These are phyloP conservation scores for Penicillium hordei DNA, from an alignment of 2,329 filamentous ascomycete genomes.

Conservation along the genomic window DNA sequence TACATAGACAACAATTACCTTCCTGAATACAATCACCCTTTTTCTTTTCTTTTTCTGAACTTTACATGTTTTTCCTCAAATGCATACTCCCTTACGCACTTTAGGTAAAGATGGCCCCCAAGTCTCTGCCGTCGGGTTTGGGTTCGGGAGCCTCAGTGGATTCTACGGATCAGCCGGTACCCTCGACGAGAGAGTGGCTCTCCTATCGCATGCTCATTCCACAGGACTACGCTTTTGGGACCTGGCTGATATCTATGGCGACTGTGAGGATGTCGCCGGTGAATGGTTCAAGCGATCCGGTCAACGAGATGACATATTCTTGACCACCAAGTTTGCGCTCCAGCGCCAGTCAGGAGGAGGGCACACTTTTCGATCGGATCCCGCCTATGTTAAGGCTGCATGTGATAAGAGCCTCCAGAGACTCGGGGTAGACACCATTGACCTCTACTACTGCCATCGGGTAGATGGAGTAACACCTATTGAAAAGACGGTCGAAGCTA, in stretches of 20 bases:
- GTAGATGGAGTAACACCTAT: slow-evolving; percentile 46
- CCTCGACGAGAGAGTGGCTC: slow-evolving; percentile 9
- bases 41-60: not conserved
- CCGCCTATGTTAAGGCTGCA: slow-evolving; percentile 38
- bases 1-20: too few species aligned
- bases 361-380: slow-evolving; percentile 33
- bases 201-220: slow-evolving; percentile 30
- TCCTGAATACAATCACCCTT: not conserved
- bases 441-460: slow-evolving; percentile 47
- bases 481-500: slow-evolving; percentile 46
- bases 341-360: not conserved
- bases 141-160: slow-evolving; percentile 17
- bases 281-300: slow-evolving; percentile 42
- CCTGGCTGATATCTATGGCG: slow-evolving; percentile 31
- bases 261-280: slow-evolving; percentile 31
- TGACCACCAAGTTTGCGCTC: slow-evolving; percentile 42
- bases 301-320: slow-evolving; percentile 42
- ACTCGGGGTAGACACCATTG: slow-evolving; percentile 41
- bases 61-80: not conserved
- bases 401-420: slow-evolving; percentile 38
- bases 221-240: slow-evolving; percentile 33
- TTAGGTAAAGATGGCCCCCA: slow-evolving; percentile 13
- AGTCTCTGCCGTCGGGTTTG: slow-evolving; percentile 23
- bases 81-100: not conserved
- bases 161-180: slow-evolving; percentile 19